Base-by-base conservation (phyloP, 2,329 filamentous ascomycete species). In the Fusarium fracticaudum region DNA sequence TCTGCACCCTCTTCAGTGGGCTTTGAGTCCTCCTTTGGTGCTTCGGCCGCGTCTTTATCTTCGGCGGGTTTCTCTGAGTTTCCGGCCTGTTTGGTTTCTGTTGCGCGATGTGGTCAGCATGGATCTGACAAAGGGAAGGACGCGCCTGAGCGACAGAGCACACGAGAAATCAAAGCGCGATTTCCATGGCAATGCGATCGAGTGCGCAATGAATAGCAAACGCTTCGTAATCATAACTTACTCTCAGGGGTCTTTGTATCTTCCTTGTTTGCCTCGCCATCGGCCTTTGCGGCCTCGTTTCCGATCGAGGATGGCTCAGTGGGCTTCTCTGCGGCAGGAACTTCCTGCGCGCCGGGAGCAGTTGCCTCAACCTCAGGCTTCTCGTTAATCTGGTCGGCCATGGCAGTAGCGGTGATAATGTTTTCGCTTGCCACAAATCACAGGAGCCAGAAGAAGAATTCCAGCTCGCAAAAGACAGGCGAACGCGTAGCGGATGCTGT, bases 321-420 rank as follows among this genome's bases (percentile, higher is more conserved):
- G 33, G 71, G 68, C 64, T 76, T 78, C 45, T 69, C 78, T 18
- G 72, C 33, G 44, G 75, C 64, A 61, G 80, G 48, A 72, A 75
- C 77, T 57, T 78, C 76, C 69, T 80, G 79, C 50, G 81, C 81
- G 74, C 79, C 77, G 40, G 77, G 67, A 61, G 75, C 77, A 53
- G 83, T 76, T 66, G 83, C 74, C 57, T 81, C 75, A 64, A 75
- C 80, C 62, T 83, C 81, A 64, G 80, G 72, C 78, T 83, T 83
- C 76, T 84, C 81, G 69, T 75, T 74, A 55, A 79, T 60, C 74
- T 80, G 81, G 65, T 85, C 83, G 62, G 83, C 81, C 84, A 85
- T 85, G 76, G 77, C 78, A 76, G 68, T 54, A 53, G 61, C 61
- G 64, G 63, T 68, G 67, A 66, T 60, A 64, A 76, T 77, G 72